These are phyloP conservation scores for Gossypium anomalum DNA, from an alignment of 345 rosid species.

Conservation along the genomic window DNA sequence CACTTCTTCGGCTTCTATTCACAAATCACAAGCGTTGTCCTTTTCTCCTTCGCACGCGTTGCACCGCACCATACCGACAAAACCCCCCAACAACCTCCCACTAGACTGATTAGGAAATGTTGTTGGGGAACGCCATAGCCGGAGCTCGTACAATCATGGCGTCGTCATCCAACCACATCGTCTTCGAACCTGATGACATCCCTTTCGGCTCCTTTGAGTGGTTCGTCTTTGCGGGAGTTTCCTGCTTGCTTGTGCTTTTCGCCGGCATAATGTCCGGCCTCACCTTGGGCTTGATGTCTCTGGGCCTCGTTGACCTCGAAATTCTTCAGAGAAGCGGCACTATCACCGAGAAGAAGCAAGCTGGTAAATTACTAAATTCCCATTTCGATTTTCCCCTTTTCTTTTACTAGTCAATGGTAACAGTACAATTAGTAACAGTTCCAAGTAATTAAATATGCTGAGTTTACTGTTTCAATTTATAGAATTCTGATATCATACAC, in stretches of 20 bases:
- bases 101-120: constrained; percentile 17
- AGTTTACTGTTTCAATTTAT: constrained; percentile 1
- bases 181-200: constrained; percentile 53
- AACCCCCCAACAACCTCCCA: too few species aligned
- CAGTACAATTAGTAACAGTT: not conserved
- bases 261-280: constrained; percentile 82
- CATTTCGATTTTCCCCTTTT: not conserved
- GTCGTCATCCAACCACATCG: constrained; percentile 26
- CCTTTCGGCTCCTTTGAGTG: constrained; percentile 50
- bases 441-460: not conserved
- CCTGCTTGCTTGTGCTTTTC: constrained; percentile 67
- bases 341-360: constrained; percentile 54
- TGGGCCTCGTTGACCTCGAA: constrained; percentile 70
- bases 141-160: constrained; percentile 25
- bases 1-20: not conserved
- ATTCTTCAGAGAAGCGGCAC: constrained; percentile 64
- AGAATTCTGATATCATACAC: not conserved
- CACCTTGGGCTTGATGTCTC: constrained; percentile 69
- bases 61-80: not conserved
- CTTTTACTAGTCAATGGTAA: not conserved
- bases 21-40: not conserved
- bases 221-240: constrained; percentile 57
- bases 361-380: constrained; percentile 26
- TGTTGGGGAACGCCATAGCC: constrained; percentile 27
- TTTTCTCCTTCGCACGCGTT: not conserved